Evolutionary conservation across 2,329 filamentous ascomycete species (phyloP), one percentile per base, ranked within the genome.

Genomic region (Penicillium psychrosexuale): DNA sequence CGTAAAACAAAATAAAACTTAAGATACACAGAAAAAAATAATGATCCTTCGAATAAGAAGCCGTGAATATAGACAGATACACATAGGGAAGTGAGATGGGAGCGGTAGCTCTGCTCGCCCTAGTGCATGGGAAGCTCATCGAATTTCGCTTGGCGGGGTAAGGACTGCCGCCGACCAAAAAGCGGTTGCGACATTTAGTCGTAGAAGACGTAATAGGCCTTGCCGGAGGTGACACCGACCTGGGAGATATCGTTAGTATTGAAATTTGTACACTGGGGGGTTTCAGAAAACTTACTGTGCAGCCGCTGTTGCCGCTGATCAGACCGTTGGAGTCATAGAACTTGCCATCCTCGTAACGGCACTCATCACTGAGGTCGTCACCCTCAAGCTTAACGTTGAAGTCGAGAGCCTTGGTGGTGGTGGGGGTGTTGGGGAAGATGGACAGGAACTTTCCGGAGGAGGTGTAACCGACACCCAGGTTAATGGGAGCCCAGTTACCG

Each of bases 401-500:
- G 73, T 91, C 81, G 37, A 96, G 85, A 58, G 78, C 74, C 36
- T 84, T 85, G 17, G 74, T 71, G 65, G 84, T 90, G 53, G 89
- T 95, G 5, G 91, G 91, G 58, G 76, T 69, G 79, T 97, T 97
- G 71, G 86, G 85, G 82, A 93, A 91, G 73, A 97, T 84, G 47
- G 90, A 91, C 57, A 96, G 77, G 79, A 84, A 97, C 39, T 88
- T 94, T 59, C 88, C 85, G 19, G 50, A 51, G 66, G 81, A 73
- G 70, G 81, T 83, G 74, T 84, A 83, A 59, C 92, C 91, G 57
- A 91, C 86, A 72, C 93, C 93, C 50, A 96, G 78, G 77, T 92
- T 93, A 66, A 91, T 77, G 30, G 94, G 92, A 45, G 94, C 87
- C 82, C 83, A 96, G 84, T 99, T 97, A 62, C 94, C 86, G 54